Percentiles rank a stretch among this genome's conserved stretches.
Conservation (phyloP, 768 basidiomycete species). For the Pisolithus albus region DNA sequence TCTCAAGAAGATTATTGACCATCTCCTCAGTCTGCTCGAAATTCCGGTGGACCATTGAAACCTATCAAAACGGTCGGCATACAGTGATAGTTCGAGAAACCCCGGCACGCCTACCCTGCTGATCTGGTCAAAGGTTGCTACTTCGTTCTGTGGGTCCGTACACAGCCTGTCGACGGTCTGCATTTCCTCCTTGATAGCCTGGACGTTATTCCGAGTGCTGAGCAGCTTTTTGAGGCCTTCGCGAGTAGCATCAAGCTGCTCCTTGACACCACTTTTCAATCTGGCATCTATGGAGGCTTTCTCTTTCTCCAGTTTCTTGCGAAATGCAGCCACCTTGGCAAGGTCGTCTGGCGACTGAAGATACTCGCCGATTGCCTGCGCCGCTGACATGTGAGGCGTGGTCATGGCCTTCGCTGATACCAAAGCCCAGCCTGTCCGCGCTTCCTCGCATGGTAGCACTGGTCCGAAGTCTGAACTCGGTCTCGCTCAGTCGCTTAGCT, state of each 20-base stretch:
- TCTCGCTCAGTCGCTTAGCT: not conserved
- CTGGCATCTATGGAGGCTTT: conserved; percentile 90
- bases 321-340: conserved; percentile 76
- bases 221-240: conserved; percentile 81
- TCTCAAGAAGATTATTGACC: conserved; percentile 88
- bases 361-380: conserved; percentile 83
- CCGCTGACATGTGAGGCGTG: conserved; percentile 58
- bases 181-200: conserved; percentile 83
- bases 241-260: conserved; percentile 85
- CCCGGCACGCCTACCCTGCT: conserved; percentile 58
- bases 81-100: not conserved
- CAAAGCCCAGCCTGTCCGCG: not conserved
- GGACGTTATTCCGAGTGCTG: conserved; percentile 68
- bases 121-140: conserved; percentile 92
- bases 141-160: conserved; percentile 65
- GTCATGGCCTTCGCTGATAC: conserved; percentile 34
- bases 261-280: conserved; percentile 85
- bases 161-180: conserved; percentile 68
- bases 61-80: conserved; percentile 38
- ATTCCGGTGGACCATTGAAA: conserved; percentile 92
- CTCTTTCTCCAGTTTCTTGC: conserved; percentile 95
- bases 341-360: conserved; percentile 93
- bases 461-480: too few species aligned
- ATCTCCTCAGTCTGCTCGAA: conserved; percentile 94
- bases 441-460: too few species aligned